These are phyloP conservation scores for Cordyceps fumosorosea DNA, from an alignment of 2,329 filamentous ascomycete species.

Conservation along the genomic window DNA sequence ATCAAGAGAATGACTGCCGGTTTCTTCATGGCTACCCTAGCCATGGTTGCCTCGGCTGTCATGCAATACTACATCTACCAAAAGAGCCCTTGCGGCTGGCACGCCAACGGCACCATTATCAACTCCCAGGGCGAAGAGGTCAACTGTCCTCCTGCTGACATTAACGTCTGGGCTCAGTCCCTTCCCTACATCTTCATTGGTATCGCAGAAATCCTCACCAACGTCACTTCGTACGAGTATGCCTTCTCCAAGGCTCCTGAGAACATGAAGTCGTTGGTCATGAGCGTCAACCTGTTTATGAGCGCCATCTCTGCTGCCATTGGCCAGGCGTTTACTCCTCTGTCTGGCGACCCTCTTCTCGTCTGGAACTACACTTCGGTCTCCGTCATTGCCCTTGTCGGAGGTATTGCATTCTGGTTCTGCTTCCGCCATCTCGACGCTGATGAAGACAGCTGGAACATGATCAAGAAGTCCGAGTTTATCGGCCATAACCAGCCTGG, in stretches of 20 bases:
- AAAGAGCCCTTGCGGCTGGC: constrained; percentile 51
- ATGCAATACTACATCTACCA: constrained; percentile 60
- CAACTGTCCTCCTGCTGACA: constrained; percentile 47
- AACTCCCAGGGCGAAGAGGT: constrained; percentile 24
- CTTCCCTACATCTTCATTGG: constrained; percentile 46
- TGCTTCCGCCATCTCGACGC: constrained; percentile 58
- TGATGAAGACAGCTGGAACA: constrained; percentile 64
- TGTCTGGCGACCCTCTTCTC: constrained; percentile 58
- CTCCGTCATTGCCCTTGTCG: constrained; percentile 55
- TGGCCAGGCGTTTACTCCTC: constrained; percentile 59
- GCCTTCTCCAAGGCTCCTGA: constrained; percentile 71
- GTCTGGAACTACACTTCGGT: constrained; percentile 66
- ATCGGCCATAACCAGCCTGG: constrained; percentile 34
- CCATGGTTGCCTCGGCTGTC: constrained; percentile 53
- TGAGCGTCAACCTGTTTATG: constrained; percentile 63
- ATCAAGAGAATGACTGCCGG: constrained; percentile 70
- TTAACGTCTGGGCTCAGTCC: constrained; percentile 59
- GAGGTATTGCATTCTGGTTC: constrained; percentile 61
- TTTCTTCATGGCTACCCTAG: constrained; percentile 57
- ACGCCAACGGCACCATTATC: constrained; percentile 33
- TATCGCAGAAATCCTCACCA: constrained; percentile 47
- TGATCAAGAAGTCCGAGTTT: constrained; percentile 42
- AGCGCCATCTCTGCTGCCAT: constrained; percentile 62
- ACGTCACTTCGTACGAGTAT: constrained; percentile 61
- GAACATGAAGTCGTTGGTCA: constrained; percentile 76